phyloP scores from a whole-genome alignment of 345 rosid species.

The Eucalyptus virginea region DNA sequence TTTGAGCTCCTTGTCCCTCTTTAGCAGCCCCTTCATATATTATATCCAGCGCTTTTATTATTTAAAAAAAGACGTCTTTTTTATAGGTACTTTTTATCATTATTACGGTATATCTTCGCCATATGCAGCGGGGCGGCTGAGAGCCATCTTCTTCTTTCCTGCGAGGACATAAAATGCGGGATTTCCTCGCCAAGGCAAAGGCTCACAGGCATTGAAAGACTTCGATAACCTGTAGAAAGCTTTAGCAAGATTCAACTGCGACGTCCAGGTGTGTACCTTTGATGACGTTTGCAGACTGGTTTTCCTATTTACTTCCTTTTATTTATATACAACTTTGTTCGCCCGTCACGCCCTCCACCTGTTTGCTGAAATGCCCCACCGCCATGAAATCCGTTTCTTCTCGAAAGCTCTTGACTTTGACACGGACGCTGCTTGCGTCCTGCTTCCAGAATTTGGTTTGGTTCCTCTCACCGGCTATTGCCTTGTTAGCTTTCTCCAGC shows the following conservation, averaged over 20 bases:
- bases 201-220: not conserved
- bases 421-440: not conserved
- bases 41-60: not conserved
- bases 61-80: not conserved
- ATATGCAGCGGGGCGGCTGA: not conserved
- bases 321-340: not conserved
- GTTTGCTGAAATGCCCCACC: constrained; percentile 9
- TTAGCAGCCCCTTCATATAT: not conserved
- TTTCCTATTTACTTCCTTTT: not conserved
- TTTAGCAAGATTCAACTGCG: not conserved
- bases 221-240: not conserved
- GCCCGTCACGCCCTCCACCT: not conserved
- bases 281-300: not conserved
- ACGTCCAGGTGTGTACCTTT: not conserved
- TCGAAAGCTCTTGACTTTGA: not conserved
- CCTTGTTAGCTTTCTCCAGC: not conserved
- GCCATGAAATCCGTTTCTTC: not conserved
- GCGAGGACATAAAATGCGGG: not conserved
- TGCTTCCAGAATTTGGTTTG: not conserved
- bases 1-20: not conserved
- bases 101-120: not conserved
- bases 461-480: not conserved
- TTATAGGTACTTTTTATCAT: not conserved
- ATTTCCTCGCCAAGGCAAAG: not conserved
- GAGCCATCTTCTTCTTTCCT: not conserved